A percentile compares a stretch with the other conserved stretches of the same genome.
These are phyloP conservation scores for Microdochium nivale DNA, from an alignment of 2,329 filamentous ascomycete genomes.

Conservation along the genomic window DNA sequence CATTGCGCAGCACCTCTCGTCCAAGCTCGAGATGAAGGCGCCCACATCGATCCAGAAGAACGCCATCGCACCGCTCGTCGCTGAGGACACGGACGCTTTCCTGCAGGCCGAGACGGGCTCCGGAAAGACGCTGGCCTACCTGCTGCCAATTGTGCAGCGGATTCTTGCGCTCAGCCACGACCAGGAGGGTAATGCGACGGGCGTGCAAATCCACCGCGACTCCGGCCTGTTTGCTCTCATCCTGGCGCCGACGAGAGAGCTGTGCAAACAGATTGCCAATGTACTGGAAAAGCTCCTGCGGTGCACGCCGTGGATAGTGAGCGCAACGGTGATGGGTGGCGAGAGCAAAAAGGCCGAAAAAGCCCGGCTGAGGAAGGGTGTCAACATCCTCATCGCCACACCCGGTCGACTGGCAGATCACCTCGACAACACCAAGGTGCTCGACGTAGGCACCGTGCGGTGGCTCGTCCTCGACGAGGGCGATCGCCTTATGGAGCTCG, in stretches of 20 bases:
- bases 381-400: conserved; percentile 93
- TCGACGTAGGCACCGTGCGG: conserved; percentile 80
- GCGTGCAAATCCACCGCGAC: conserved; percentile 62
- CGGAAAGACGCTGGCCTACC: conserved; percentile 93
- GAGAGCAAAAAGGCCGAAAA: conserved; percentile 77
- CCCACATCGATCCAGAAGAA: conserved; percentile 94
- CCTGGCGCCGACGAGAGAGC: conserved; percentile 85
- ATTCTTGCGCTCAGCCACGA: conserved; percentile 67
- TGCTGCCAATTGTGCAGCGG: conserved; percentile 83
- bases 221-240: conserved; percentile 90
- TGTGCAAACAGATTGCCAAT: conserved; percentile 86
- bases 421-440: conserved; percentile 79
- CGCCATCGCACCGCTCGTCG: conserved; percentile 71
- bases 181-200: conserved; percentile 33
- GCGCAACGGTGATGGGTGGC: conserved; percentile 69
- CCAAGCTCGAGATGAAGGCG: conserved; percentile 80
- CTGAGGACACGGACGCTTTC: conserved; percentile 81
- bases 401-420: conserved; percentile 89
- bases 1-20: conserved; percentile 72
- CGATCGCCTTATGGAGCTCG: conserved; percentile 95
- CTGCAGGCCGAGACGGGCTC: conserved; percentile 96
- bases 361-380: conserved; percentile 81
- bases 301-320: conserved; percentile 91
- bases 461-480: conserved; percentile 96
- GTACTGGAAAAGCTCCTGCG: conserved; percentile 79